Conservation (phyloP, 768 basidiomycete genomes). For the Termitomyces sp. region DNA sequence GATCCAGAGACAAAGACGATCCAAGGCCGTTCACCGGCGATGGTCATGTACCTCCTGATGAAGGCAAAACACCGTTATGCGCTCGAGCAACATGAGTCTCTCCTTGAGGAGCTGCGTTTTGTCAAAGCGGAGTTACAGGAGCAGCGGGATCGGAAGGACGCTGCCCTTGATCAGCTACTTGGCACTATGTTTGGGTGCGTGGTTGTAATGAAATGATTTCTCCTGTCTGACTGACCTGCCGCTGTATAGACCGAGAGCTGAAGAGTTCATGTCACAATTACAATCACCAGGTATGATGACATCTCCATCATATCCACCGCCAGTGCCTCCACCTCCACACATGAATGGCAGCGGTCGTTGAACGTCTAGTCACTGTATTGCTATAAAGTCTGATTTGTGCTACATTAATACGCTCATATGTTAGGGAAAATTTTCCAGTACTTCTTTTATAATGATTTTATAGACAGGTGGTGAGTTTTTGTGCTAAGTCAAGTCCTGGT, state of each 20-base stretch:
- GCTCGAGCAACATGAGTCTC: slow-evolving; percentile 57
- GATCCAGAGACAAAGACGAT: slow-evolving; percentile 60
- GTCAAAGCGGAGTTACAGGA: slow-evolving; percentile 45
- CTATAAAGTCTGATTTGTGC: background rate
- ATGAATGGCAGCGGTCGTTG: slow-evolving; percentile 10
- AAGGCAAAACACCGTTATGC: slow-evolving; percentile 78
- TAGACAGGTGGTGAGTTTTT: background rate
- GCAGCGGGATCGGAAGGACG: slow-evolving; percentile 58
- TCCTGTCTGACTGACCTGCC: background rate
- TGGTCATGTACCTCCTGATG: slow-evolving; percentile 66
- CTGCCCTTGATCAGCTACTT: slow-evolving; percentile 50
- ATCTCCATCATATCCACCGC: slow-evolving; percentile 1
- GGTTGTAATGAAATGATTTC: background rate
- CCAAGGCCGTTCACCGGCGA: slow-evolving; percentile 60
- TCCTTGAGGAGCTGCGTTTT: slow-evolving; percentile 61
- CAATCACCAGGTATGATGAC: slow-evolving; percentile 12
- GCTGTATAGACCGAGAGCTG: slow-evolving; percentile 17
- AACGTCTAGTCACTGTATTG: background rate
- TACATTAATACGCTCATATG: background rate
- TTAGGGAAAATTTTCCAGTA: background rate
- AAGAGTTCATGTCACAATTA: slow-evolving; percentile 18
- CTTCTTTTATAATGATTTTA: background rate
- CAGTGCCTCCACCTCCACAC: background rate
- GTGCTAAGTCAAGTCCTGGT: background rate
- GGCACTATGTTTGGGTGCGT: slow-evolving; percentile 47